Conservation (phyloP, 2,329 filamentous ascomycete genomes). For the Claviceps maximensis region DNA sequence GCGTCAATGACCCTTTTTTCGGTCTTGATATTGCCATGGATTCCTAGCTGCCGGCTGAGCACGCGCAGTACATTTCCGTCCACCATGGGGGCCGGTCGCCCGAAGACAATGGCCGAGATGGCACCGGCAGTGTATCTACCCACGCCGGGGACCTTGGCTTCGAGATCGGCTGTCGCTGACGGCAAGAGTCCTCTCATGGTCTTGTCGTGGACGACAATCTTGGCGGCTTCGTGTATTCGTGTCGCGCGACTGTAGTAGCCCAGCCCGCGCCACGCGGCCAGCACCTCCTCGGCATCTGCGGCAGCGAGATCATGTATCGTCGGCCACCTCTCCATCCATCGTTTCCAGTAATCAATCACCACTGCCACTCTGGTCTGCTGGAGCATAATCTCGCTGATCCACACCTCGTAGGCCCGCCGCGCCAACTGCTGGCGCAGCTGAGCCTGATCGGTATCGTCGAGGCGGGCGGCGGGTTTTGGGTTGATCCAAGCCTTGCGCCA, state of each 20-base stretch:
- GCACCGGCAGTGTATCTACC: constrained; percentile 51
- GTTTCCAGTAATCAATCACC: constrained; percentile 50
- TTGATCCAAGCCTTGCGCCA: constrained; percentile 47
- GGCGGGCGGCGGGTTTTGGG: constrained; percentile 15
- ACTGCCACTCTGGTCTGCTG: constrained; percentile 51
- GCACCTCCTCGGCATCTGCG: constrained; percentile 40
- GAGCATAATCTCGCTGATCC: constrained; percentile 55
- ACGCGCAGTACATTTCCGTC: constrained; percentile 52
- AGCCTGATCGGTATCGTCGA: constrained; percentile 11
- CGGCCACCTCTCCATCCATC: constrained; percentile 48
- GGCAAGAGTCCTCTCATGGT: constrained; percentile 36
- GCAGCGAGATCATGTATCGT: constrained; percentile 41
- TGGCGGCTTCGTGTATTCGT: constrained; percentile 43
- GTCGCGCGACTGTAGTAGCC: constrained; percentile 54
- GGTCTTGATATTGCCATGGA: constrained; percentile 43
- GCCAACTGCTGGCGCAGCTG: constrained; percentile 31
- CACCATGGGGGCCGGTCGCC: constrained; percentile 44
- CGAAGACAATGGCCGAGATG: constrained; percentile 49
- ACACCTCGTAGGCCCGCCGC: constrained; percentile 49
- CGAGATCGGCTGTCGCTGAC: constrained; percentile 28
- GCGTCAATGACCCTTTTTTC: constrained; percentile 38
- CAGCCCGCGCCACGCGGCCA: constrained; percentile 45
- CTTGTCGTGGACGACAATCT: constrained; percentile 31
- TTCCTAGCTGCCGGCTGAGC: constrained; percentile 44
- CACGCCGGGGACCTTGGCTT: constrained; percentile 42